Evolutionary conservation across 2,329 filamentous ascomycete genomes (phyloP).

Genomic region (Torrubiella hemipterigena): DNA sequence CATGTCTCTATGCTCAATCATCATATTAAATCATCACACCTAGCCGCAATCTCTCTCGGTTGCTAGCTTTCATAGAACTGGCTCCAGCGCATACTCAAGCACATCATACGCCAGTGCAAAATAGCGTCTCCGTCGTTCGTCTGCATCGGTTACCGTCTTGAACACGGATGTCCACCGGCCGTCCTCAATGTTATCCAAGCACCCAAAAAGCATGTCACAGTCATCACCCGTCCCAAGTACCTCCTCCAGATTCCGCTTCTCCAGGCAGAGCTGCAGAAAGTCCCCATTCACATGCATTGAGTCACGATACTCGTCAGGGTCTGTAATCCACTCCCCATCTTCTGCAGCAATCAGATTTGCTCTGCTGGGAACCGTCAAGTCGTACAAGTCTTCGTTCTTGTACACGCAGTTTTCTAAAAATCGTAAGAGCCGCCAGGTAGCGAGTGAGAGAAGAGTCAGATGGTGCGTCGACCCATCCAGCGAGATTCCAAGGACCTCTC

Average conservation of each 20-base stretch:
- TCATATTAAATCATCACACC: no score
- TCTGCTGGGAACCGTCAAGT: constrained; percentile 20
- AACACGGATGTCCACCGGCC: constrained; percentile 26
- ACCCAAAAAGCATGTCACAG: constrained; percentile 29
- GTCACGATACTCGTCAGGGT: constrained; percentile 19
- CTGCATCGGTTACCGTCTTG: constrained; percentile 11
- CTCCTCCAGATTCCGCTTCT: constrained; percentile 30
- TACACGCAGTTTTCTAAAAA: constrained; percentile 61
- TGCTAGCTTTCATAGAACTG: constrained; percentile 27
- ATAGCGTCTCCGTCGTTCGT: constrained; percentile 19
- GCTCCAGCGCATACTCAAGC: constrained; percentile 38
- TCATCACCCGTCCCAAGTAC: constrained; percentile 22
- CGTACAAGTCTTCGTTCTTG: constrained; percentile 32
- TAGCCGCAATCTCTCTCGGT: neutral
- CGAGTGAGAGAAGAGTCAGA: constrained; percentile 51
- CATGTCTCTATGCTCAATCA: no score
- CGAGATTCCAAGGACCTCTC: constrained; percentile 50
- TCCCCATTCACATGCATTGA: constrained; percentile 59
- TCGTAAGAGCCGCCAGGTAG: constrained; percentile 56
- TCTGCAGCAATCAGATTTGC: constrained; percentile 10
- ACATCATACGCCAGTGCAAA: constrained; percentile 40
- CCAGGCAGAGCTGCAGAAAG: constrained; percentile 42
- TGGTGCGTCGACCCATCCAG: constrained; percentile 60
- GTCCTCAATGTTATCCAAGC: constrained; percentile 37
- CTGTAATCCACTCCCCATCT: constrained; percentile 7